Evolutionary conservation across 345 rosid species (phyloP).

Genomic region (Cardamine chenopodiifolia): DNA sequence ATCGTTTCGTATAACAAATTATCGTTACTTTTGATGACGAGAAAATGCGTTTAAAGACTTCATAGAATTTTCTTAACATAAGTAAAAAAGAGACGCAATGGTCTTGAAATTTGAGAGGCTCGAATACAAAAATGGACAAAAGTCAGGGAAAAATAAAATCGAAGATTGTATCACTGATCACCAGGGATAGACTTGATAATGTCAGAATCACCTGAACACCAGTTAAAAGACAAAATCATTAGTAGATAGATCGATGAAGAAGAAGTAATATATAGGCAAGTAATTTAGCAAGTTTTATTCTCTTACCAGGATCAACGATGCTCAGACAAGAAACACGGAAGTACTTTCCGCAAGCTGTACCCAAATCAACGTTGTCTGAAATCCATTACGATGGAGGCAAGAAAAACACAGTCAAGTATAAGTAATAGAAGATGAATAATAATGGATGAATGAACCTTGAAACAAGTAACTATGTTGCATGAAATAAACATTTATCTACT

Average conservation of each 20-base stretch:
- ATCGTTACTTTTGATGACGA: neutral
- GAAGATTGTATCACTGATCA: conserved; percentile 48
- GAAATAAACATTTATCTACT: neutral
- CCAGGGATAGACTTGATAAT: conserved; percentile 73
- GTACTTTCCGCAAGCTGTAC: conserved; percentile 78
- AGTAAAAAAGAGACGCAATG: too few relatives aligned
- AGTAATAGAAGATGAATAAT: neutral
- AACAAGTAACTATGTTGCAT: neutral
- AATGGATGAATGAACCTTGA: neutral
- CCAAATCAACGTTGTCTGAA: conserved; percentile 72
- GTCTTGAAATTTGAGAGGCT: conserved; percentile 19
- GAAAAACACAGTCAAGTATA: conserved; percentile 14
- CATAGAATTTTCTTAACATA: neutral
- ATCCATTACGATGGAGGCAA: neutral
- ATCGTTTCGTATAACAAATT: neutral
- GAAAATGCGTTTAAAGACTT: neutral
- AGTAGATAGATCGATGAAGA: neutral
- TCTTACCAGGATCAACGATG: conserved; percentile 61
- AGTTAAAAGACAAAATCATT: neutral
- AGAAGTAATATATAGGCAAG: neutral
- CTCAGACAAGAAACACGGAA: conserved; percentile 78
- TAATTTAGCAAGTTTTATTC: neutral
- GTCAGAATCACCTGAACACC: conserved; percentile 67
- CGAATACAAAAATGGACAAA: conserved; percentile 10
- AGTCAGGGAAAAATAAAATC: neutral